These are phyloP conservation scores for Salix viminalis DNA, from an alignment of 345 rosid genomes.

Conservation along the genomic window DNA sequence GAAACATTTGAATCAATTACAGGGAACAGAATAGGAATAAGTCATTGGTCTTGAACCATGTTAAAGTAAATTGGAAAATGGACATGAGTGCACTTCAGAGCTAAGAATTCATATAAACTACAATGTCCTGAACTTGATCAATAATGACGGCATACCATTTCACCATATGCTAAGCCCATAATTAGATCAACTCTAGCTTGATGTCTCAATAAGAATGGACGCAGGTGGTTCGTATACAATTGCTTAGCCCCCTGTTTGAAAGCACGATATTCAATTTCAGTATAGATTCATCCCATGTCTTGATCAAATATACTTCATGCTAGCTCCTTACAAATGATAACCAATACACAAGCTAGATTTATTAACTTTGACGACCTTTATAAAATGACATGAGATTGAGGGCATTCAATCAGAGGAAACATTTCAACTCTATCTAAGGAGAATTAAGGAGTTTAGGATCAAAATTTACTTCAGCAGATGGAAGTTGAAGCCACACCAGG, in stretches of 20 bases:
- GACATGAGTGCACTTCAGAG: background rate
- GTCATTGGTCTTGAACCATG: background rate
- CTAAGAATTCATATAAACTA: background rate
- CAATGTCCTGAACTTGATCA: background rate
- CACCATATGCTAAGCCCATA: slow-evolving; percentile 35
- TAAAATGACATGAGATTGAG: background rate
- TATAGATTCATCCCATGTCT: background rate
- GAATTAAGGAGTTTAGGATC: background rate
- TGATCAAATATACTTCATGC: background rate
- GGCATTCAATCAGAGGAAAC: background rate
- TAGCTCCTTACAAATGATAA: too few species aligned
- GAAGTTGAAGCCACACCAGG: slow-evolving; percentile 66
- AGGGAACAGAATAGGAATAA: background rate
- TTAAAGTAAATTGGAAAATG: background rate
- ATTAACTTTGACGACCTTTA: too few species aligned
- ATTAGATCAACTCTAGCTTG: slow-evolving; percentile 48
- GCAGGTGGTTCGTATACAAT: slow-evolving; percentile 49
- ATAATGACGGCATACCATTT: slow-evolving; percentile 33
- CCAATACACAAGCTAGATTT: too few species aligned
- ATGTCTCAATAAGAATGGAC: slow-evolving; percentile 59
- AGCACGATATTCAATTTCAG: background rate
- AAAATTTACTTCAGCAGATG: slow-evolving; percentile 32
- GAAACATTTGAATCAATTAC: background rate
- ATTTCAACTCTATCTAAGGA: background rate
- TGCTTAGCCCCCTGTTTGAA: slow-evolving; percentile 48